These are phyloP conservation scores for Suhomyces bolitotheri DNA, from an alignment of 1,139 yeast genomes.

Conservation along the genomic window DNA sequence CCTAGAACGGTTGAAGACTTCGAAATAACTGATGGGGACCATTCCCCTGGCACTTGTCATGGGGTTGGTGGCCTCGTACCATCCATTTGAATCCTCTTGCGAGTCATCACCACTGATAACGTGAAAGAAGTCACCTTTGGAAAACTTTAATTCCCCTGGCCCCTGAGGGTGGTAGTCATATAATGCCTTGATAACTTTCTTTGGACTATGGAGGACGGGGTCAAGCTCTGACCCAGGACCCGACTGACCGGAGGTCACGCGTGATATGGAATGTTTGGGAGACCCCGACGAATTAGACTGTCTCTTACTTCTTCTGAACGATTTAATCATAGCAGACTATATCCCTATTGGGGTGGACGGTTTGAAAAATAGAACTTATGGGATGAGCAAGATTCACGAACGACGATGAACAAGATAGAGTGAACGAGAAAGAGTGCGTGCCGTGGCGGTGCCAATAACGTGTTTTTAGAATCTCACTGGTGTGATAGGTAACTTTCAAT, in stretches of 20 bases:
- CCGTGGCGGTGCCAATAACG: too few species aligned
- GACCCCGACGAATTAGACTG: conserved; percentile 39
- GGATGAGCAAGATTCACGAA: too few species aligned
- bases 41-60: conserved; percentile 73
- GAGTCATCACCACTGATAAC: conserved; percentile 61
- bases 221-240: conserved; percentile 15
- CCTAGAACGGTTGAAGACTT: conserved; percentile 65
- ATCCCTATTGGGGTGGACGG: background rate
- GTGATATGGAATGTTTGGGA: conserved; percentile 39
- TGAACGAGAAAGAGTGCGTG: too few species aligned
- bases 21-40: conserved; percentile 86
- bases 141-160: conserved; percentile 76
- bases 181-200: conserved; percentile 80
- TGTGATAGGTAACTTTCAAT: too few species aligned
- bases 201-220: conserved; percentile 53
- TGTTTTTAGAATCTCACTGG: too few species aligned
- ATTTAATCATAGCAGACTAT: conserved; percentile 35
- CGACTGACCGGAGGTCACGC: conserved; percentile 27
- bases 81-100: conserved; percentile 49
- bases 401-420: too few species aligned
- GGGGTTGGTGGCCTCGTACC: conserved; percentile 92
- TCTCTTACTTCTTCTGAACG: conserved; percentile 46
- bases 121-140: conserved; percentile 85
- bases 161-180: conserved; percentile 78
- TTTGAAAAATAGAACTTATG: too few species aligned